A percentile compares a stretch with the other conserved stretches of the same genome.
Evolutionary conservation across 805 yeast species (phyloP).

Genomic region (Vanderwaltozyma polyspora): DNA sequence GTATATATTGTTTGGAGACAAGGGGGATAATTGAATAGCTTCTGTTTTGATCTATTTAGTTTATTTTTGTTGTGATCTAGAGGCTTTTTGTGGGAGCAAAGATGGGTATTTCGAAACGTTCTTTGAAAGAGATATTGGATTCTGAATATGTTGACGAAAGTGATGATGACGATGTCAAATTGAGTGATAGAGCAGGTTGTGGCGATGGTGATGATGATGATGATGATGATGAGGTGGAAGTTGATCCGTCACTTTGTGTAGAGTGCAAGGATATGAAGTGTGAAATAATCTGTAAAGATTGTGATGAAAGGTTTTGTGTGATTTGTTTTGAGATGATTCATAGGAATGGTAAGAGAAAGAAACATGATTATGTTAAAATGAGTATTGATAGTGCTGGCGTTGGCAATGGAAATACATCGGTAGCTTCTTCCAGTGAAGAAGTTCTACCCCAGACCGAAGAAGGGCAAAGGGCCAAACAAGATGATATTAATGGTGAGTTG

Average conservation of each 20-base stretch:
- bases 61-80: too few relatives aligned
- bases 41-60: too few relatives aligned
- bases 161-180: constrained; percentile 19
- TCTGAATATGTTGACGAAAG: constrained; percentile 27
- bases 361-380: constrained; percentile 30
- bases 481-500: constrained; percentile 8
- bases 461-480: constrained; percentile 9
- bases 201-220: constrained; percentile 13
- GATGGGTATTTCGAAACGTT: constrained; percentile 15
- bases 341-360: constrained; percentile 51
- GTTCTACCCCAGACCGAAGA: constrained; percentile 11
- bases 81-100: too few relatives aligned
- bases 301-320: constrained; percentile 58
- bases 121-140: constrained; percentile 30
- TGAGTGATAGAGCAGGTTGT: too few relatives aligned
- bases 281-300: constrained; percentile 48
- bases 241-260: constrained; percentile 39
- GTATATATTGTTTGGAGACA: too few relatives aligned
- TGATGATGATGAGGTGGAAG: constrained; percentile 16
- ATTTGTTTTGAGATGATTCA: constrained; percentile 63
- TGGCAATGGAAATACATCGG: constrained; percentile 4
- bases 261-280: constrained; percentile 69
- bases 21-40: too few relatives aligned
- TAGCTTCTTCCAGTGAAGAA: constrained; percentile 7
- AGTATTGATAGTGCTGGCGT: constrained; percentile 7